These are phyloP conservation scores for Phaeodactylum tricornutum DNA, from an alignment of 108 stramenopile species.

Conservation along the genomic window DNA sequence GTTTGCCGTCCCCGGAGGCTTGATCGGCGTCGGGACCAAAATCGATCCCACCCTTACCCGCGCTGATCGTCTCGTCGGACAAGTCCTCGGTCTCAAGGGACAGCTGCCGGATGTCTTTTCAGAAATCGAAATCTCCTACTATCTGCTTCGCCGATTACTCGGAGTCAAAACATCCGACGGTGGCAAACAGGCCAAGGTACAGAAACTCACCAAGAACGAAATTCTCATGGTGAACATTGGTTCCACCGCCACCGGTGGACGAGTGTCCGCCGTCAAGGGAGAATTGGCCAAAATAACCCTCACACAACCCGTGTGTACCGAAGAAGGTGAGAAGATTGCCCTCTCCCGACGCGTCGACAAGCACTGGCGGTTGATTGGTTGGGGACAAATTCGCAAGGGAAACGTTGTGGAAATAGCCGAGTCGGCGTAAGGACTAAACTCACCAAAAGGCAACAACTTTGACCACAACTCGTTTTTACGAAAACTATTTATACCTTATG, in stretches of 20 bases:
- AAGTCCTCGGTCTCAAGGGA: conserved; percentile 94
- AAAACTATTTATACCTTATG: no score
- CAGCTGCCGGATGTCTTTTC: conserved; percentile 96
- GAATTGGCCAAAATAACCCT: conserved; percentile 95
- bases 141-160: conserved; percentile 91
- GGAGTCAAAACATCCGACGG: conserved; percentile 98
- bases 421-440: no score
- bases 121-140: conserved; percentile 97
- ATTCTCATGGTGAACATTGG: conserved; percentile 99
- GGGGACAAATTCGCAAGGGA: conserved; percentile 90
- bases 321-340: conserved; percentile 99
- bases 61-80: conserved; percentile 98
- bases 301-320: conserved; percentile 98
- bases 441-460: no score
- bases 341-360: conserved; percentile 98
- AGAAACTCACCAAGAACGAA: conserved; percentile 92
- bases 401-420: conserved; percentile 64
- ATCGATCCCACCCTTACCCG: conserved; percentile 98
- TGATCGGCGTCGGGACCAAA: conserved; percentile 98
- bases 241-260: conserved; percentile 94
- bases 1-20: conserved; percentile 97
- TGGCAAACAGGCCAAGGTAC: conserved; percentile 97
- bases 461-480: no score
- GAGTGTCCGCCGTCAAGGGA: conserved; percentile 90
- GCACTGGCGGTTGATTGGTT: conserved; percentile 97